Base-by-base conservation (phyloP, 2,329 filamentous ascomycete species). In the Cytospora piceicola region DNA sequence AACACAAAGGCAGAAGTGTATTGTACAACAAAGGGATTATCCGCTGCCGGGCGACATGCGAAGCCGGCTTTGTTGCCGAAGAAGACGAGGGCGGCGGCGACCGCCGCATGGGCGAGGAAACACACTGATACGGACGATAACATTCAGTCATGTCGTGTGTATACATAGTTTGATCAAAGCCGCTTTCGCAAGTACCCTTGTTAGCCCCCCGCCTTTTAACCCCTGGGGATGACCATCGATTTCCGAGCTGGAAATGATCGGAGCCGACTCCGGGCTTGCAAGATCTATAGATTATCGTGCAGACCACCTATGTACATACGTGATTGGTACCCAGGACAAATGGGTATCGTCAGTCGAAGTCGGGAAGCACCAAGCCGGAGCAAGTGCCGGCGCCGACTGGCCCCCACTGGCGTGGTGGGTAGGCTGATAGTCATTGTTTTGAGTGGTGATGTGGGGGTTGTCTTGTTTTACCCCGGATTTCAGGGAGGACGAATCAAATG, bases 201-300 rank as follows among this genome's bases (percentile, higher is more conserved):
- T 61, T 36, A 63, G 42, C 55, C 32, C 32, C 24, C 17, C 29
- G 20, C 24, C 20, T 29, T 61, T 61, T 42, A 42, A 42, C 39
- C 6, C 39, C 39, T 42, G 39, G 39, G 8, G 39, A n/a, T n/a
- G 15, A 3, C 15, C 39, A 42, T 42, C 39, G 39, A 61, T 56
- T 64, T 64, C 61, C 57, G 61, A 67, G 52, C 36, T 64, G 65
- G 65, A 61, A 56, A 55, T 53, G 22, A 30, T 56, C 65, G 65
- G 65, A 60, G 42, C 65, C 65, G 65, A 67, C 53, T 15, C 49
- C 39, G 36, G 15, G 29, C 42, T 34, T 22, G 34, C n/a, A 6
- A 56, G 36, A 8, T 17, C 42, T 6, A 34, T 29, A 29, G n/a
- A n/a, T n/a, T n/a, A n/a, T n/a, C n/a, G n/a, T n/a, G n/a, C n/a